Evolutionary conservation across 2,329 filamentous ascomycete genomes (phyloP).

Genomic region (Aspergillus sp.): DNA sequence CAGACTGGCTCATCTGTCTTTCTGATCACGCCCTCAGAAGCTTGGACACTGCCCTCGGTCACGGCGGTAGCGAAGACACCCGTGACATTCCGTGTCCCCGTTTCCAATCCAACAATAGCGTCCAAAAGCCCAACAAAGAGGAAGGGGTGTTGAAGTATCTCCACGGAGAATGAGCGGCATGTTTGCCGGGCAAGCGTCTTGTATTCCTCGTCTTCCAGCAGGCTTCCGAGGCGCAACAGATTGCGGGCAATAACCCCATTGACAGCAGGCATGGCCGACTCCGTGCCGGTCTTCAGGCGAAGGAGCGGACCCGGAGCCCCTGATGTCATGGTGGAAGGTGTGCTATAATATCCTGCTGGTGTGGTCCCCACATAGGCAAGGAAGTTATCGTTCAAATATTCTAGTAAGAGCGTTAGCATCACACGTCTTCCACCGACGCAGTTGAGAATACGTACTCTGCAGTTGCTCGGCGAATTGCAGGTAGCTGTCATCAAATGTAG

Average conservation of each 20-base stretch:
- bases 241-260: conserved; percentile 88
- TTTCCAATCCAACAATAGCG: conserved; percentile 70
- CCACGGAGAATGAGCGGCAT: conserved; percentile 82
- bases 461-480: conserved; percentile 79
- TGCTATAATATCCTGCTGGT: conserved; percentile 45
- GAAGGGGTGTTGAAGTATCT: conserved; percentile 91
- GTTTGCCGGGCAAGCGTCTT: conserved; percentile 69
- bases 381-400: conserved; percentile 74
- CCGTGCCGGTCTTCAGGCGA: conserved; percentile 92
- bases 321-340: conserved; percentile 53
- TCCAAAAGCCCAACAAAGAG: conserved; percentile 81
- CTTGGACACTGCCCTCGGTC: conserved; percentile 8
- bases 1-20: conserved; percentile 27
- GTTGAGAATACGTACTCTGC: conserved; percentile 60
- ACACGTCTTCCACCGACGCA: background rate
- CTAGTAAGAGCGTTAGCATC: conserved; percentile 41
- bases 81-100: conserved; percentile 67
- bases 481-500: conserved; percentile 74
- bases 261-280: conserved; percentile 83
- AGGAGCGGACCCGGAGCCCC: conserved; percentile 67
- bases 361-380: conserved; percentile 61
- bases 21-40: conserved; percentile 19
- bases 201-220: conserved; percentile 69
- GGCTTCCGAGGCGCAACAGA: conserved; percentile 73
- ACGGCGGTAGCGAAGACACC: conserved; percentile 51